These are phyloP conservation scores for Xylaria flabelliformis DNA, from an alignment of 495 filamentous ascomycete genomes.

Conservation along the genomic window DNA sequence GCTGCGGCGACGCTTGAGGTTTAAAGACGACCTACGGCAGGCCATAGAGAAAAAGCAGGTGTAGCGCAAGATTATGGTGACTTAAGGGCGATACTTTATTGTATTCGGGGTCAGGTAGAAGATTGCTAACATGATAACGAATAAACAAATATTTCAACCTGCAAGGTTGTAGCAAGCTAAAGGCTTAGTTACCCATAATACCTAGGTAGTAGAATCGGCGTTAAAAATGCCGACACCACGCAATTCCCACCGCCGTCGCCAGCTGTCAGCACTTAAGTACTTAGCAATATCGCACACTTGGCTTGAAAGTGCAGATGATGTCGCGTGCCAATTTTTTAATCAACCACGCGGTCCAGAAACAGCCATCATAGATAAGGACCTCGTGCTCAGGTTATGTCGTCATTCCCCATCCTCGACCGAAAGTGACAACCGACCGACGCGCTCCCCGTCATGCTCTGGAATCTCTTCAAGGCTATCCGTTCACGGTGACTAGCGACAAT, in stretches of 20 bases:
- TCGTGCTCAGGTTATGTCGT: slow-evolving; percentile 9
- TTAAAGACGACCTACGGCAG: background rate
- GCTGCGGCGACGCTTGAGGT: background rate
- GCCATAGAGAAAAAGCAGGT: background rate
- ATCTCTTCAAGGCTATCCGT: slow-evolving; percentile 46
- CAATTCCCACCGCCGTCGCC: background rate
- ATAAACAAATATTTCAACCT: background rate
- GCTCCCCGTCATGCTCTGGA: slow-evolving; percentile 37
- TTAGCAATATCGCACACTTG: background rate
- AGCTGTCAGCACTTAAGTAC: background rate
- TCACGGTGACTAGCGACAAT: slow-evolving; percentile 53
- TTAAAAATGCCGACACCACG: background rate
- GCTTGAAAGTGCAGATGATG: background rate
- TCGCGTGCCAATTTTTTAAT: slow-evolving; percentile 16
- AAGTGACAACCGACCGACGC: background rate
- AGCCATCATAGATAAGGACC: background rate
- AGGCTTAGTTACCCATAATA: too few species aligned
- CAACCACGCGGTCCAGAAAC: background rate
- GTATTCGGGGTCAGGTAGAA: background rate
- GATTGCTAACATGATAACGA: background rate
- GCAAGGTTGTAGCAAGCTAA: background rate
- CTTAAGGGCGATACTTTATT: background rate
- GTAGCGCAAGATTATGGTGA: background rate
- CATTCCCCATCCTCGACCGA: background rate
- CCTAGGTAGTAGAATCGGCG: background rate